phyloP scores from a whole-genome alignment of 768 basidiomycete genomes.

The Auriscalpium microsporum region DNA sequence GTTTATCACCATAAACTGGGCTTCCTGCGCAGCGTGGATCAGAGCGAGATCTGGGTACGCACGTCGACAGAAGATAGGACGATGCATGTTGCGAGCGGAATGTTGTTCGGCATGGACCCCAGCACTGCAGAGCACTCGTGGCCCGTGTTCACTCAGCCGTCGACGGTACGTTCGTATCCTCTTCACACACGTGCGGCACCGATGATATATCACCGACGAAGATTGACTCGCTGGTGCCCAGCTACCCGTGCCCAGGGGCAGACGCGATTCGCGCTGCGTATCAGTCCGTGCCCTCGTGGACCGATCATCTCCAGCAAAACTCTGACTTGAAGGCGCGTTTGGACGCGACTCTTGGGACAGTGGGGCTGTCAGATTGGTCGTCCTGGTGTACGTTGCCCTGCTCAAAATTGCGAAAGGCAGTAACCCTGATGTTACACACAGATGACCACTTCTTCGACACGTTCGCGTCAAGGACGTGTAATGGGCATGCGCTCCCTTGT shows the following conservation, averaged over 20 bases:
- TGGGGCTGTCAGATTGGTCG: slow-evolving; percentile 32
- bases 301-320: slow-evolving; percentile 32
- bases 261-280: slow-evolving; percentile 30
- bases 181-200: background rate
- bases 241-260: slow-evolving; percentile 36
- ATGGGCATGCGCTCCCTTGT: slow-evolving; percentile 37
- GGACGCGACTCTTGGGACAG: slow-evolving; percentile 32
- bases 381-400: slow-evolving; percentile 33
- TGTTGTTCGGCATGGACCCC: slow-evolving; percentile 39
- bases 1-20: slow-evolving; percentile 31
- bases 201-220: slow-evolving; percentile 9
- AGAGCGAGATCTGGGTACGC: slow-evolving; percentile 33
- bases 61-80: slow-evolving; percentile 39
- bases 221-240: slow-evolving; percentile 42
- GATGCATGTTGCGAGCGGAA: slow-evolving; percentile 37
- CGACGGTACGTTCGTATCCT: slow-evolving; percentile 24
- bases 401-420: background rate
- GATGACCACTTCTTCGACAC: slow-evolving; percentile 47
- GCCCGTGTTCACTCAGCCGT: slow-evolving; percentile 34
- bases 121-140: slow-evolving; percentile 23
- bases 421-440: slow-evolving; percentile 5
- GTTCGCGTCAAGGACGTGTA: slow-evolving; percentile 40
- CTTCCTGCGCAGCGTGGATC: slow-evolving; percentile 28
- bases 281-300: slow-evolving; percentile 40
- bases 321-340: slow-evolving; percentile 30